Conservation (phyloP, 2,329 filamentous ascomycete species). For the Exserohilum turcica region DNA sequence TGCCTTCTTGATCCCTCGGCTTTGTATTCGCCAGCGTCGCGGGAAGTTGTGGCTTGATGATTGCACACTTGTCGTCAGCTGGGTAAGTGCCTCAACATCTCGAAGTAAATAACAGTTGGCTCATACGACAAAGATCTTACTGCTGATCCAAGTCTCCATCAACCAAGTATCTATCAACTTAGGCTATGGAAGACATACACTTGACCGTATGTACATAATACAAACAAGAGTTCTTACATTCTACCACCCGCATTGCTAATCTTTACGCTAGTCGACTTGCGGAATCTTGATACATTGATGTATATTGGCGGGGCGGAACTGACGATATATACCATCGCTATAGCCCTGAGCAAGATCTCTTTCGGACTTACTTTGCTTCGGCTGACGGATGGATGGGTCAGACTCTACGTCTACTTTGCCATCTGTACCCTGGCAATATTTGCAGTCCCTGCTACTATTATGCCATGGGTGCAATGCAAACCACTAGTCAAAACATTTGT, state of each 20-base stretch:
- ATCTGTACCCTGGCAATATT: conserved; percentile 14
- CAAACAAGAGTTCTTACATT: conserved; percentile 1
- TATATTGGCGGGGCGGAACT: conserved; percentile 17
- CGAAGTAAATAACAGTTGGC: not conserved
- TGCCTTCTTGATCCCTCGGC: conserved; percentile 12
- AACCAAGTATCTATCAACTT: conserved; percentile 20
- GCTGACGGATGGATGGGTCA: conserved; percentile 16
- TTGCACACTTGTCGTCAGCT: conserved; percentile 13
- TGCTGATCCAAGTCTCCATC: conserved; percentile 17
- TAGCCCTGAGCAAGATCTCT: conserved; percentile 22
- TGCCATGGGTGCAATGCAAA: conserved; percentile 18
- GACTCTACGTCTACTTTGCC: conserved; percentile 13
- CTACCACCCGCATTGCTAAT: conserved; percentile 1
- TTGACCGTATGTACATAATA: conserved; percentile 16
- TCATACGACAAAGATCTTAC: conserved; percentile 11
- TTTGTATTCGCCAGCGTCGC: conserved; percentile 17
- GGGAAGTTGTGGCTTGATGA: conserved; percentile 22
- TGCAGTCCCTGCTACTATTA: conserved; percentile 12
- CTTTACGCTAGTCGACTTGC: conserved; percentile 8
- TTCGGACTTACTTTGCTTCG: conserved; percentile 21
- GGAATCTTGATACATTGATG: conserved; percentile 11
- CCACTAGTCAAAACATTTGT: conserved; percentile 17
- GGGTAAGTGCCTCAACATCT: conserved; percentile 12
- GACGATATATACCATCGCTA: conserved; percentile 15
- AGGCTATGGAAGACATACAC: conserved; percentile 17